Evolutionary conservation across 495 filamentous ascomycete genomes (phyloP), one percentile per base, ranked within the genome.

Genomic region (Cryomyces antarcticus): DNA sequence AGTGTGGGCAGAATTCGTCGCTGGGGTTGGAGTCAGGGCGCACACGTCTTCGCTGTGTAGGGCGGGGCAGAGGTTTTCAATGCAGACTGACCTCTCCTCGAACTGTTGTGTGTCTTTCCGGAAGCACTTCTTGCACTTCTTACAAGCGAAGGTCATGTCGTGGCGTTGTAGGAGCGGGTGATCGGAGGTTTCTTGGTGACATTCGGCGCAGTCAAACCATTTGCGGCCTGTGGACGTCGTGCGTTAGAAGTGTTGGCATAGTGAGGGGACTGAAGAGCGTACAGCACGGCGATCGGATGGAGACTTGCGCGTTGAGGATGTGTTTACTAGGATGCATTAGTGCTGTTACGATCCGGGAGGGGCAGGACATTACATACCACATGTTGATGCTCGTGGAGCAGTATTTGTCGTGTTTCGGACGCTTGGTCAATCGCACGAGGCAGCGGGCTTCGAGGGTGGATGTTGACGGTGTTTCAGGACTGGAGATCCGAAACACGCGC

Each of bases 1-100:
- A 97, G 64, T 94, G 81, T n/a, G 89, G 92, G 64, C 89, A 96
- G 66, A 93, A 96, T 61, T 97, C 92, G 67, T 97, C 92, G 58
- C 83, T 82, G 47, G 33, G 37, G 13, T 28, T 28, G 37, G 30
- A 5, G 31, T 10, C 33, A 41, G 17, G 38, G 17, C 17, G 1
- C 17, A 24, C 17, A 24, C 17, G 2, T 24, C 17, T 24, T 24
- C 2, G 17, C 17, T 24, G 17, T 24, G 17, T 24, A 24, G 17
- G 33, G 35, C 46, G 7, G 40, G 30, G 11, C 24, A 30, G 9
- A 24, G 33, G 29, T 28, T 31, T 12, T 40, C 1, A 44, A 43
- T 6, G n/a, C 9, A 11, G 28, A 30, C 51, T 27, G 57, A 77
- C 76, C 71, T 75, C 49, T 95, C 92, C 52, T 97, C 89, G 55